phyloP scores from a whole-genome alignment of 140 eudicot genomes.

The Flaveria floridana region DNA sequence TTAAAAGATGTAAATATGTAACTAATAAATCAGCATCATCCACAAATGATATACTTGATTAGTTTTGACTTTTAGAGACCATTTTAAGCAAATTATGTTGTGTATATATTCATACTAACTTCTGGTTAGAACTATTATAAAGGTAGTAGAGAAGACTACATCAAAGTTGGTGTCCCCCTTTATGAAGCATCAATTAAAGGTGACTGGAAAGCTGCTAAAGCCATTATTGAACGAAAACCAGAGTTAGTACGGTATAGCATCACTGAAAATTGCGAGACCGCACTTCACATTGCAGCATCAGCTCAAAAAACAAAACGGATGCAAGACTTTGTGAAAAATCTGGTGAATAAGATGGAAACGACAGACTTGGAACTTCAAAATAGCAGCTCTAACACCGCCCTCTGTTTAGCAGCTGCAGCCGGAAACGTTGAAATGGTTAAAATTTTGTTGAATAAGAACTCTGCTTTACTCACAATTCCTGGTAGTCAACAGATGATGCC shows the following conservation, averaged over 20 bases:
- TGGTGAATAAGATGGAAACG: slow-evolving; percentile 24
- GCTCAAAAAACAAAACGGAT: slow-evolving; percentile 23
- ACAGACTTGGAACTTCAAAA: slow-evolving; percentile 33
- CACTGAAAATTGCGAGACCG: slow-evolving; percentile 40
- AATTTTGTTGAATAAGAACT: slow-evolving; percentile 33
- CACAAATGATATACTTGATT: background rate
- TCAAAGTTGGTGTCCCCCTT: slow-evolving; percentile 23
- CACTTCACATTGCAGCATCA: slow-evolving; percentile 49
- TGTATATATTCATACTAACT: background rate
- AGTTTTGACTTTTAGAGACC: background rate
- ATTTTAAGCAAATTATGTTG: background rate
- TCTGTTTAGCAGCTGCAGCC: slow-evolving; percentile 46
- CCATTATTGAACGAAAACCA: background rate
- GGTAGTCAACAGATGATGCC: slow-evolving; percentile 46
- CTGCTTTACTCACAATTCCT: slow-evolving; percentile 25
- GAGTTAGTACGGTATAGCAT: slow-evolving; percentile 30
- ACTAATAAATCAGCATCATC: background rate
- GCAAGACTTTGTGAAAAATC: slow-evolving; percentile 28
- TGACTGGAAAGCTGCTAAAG: slow-evolving; percentile 41
- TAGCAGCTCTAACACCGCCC: slow-evolving; percentile 36
- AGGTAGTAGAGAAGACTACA: slow-evolving; percentile 28
- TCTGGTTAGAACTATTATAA: slow-evolving; percentile 11
- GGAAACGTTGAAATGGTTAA: slow-evolving; percentile 43
- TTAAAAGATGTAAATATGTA: background rate
- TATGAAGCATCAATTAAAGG: slow-evolving; percentile 45